phyloP scores from a whole-genome alignment of 169 alveolate genomes.

The Amoebophrya sp. region DNA sequence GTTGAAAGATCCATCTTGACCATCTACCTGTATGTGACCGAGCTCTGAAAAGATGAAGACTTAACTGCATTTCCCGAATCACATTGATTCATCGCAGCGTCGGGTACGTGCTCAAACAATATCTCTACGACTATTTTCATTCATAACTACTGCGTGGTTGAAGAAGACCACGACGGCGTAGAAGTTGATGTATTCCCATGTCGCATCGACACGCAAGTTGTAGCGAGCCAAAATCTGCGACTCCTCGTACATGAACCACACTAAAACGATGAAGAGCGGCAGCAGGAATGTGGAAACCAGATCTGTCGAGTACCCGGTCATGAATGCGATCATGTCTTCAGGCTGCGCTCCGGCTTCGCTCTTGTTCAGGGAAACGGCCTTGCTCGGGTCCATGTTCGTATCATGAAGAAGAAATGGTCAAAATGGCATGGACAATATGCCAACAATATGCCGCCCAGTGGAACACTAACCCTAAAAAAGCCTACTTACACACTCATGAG shows the following conservation, averaged over 20 bases:
- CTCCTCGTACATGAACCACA: conserved; percentile 23
- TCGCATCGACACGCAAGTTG: background rate
- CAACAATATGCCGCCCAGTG: no score
- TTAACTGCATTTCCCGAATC: no score
- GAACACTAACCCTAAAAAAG: no score
- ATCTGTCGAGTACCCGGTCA: conserved; percentile 13
- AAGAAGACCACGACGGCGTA: background rate
- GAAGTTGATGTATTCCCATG: conserved; percentile 11
- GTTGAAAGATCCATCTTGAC: no score
- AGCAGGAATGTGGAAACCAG: background rate
- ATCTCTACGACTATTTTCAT: no score
- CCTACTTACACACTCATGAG: no score
- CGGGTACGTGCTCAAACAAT: no score
- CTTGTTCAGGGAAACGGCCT: background rate
- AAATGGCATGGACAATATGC: no score
- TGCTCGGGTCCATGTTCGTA: background rate
- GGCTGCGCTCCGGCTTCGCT: background rate
- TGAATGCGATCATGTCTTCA: conserved; percentile 2
- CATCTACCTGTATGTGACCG: no score
- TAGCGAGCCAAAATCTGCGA: background rate
- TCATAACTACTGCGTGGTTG: conserved; percentile 38
- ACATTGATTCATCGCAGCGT: no score
- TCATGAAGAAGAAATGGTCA: no score
- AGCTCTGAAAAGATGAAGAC: no score
- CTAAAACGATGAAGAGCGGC: conserved; percentile 15